Percentiles rank a stretch among this genome's conserved stretches.
phyloP scores from a whole-genome alignment of 805 yeast species.

The Pichia deserticola region DNA sequence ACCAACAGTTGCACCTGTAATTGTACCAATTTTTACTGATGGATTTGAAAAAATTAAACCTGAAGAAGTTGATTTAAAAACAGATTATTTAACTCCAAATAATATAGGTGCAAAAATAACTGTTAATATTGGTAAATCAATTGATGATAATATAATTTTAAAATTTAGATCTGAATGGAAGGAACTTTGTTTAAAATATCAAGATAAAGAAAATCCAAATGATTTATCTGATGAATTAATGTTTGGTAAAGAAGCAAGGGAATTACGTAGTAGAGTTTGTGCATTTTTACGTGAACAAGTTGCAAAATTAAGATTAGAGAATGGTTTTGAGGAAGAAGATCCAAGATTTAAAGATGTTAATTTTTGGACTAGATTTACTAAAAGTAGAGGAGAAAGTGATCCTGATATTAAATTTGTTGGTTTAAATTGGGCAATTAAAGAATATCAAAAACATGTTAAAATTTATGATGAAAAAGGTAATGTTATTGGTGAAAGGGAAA shows the following conservation, averaged over 20 bases:
- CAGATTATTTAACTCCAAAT: constrained; percentile 37
- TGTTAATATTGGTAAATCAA: constrained; percentile 63
- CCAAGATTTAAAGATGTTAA: constrained; percentile 55
- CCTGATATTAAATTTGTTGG: constrained; percentile 70
- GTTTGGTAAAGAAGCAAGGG: constrained; percentile 55
- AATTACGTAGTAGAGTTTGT: constrained; percentile 65
- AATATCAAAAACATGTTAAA: constrained; percentile 45
- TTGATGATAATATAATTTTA: constrained; percentile 54
- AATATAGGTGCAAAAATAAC: constrained; percentile 61
- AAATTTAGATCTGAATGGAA: constrained; percentile 67
- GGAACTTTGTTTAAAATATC: constrained; percentile 45
- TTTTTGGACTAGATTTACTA: constrained; percentile 70
- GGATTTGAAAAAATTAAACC: constrained; percentile 89
- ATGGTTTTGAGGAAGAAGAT: constrained; percentile 52
- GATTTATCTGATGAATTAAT: constrained; percentile 59
- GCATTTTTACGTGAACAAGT: constrained; percentile 59
- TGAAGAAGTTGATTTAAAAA: constrained; percentile 54
- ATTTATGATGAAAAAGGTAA: constrained; percentile 28
- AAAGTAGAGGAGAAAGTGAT: constrained; percentile 56
- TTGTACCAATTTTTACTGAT: constrained; percentile 76
- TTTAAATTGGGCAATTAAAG: constrained; percentile 72
- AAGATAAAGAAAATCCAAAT: constrained; percentile 41
- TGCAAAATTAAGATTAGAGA: constrained; percentile 36
- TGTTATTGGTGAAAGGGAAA: constrained; percentile 15
- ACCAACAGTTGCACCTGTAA: constrained; percentile 72